Percentiles rank a stretch among this genome's conserved stretches.
Conservation (phyloP, 208 protist genomes). For the Ichthyophonus hoferi region DNA sequence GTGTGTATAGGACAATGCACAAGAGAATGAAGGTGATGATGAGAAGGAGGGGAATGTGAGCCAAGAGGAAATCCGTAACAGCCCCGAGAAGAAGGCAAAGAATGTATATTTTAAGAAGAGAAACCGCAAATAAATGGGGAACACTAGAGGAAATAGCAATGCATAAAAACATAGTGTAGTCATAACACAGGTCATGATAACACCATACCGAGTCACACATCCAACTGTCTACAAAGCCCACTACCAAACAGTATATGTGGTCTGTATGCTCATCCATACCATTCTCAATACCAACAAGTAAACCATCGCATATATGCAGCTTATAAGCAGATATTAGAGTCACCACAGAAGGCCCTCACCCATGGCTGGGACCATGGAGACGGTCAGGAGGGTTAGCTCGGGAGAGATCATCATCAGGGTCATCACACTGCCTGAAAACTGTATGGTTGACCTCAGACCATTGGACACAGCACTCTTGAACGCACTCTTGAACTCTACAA, state of each 20-base stretch:
- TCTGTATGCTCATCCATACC: not conserved
- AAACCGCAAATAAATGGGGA: no score
- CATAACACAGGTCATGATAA: no score
- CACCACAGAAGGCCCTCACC: not conserved
- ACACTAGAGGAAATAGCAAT: no score
- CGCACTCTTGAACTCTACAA: conserved; percentile 43
- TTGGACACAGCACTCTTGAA: conserved; percentile 41
- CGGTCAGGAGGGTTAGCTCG: not conserved
- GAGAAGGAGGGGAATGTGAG: not conserved
- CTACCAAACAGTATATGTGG: no score
- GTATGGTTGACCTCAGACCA: conserved; percentile 30
- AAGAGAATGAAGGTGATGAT: not conserved
- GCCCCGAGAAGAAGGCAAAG: no score
- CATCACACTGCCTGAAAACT: conserved; percentile 28
- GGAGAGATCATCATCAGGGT: conserved; percentile 8
- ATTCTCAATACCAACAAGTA: not conserved
- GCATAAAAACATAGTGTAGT: no score
- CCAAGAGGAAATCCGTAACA: no score
- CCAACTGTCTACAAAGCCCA: not conserved
- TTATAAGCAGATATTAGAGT: not conserved
- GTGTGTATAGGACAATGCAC: not conserved
- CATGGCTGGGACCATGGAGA: conserved; percentile 13
- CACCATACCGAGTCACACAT: not conserved
- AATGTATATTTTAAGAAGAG: no score
- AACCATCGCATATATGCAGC: not conserved